phyloP scores from a whole-genome alignment of 345 rosid genomes.

The Crucihimalaya himalaica region DNA sequence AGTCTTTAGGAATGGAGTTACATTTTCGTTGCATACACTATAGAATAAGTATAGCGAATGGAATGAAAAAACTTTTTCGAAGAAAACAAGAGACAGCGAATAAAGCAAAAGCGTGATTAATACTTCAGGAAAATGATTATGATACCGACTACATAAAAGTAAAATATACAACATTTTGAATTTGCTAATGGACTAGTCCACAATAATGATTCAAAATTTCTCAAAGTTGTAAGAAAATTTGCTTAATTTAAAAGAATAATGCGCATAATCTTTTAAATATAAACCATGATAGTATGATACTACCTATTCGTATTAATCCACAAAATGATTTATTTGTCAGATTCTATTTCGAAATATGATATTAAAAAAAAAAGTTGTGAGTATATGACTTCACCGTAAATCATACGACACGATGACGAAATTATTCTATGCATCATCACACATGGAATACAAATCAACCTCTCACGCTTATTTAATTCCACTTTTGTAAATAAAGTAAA shows the following conservation, averaged over 20 bases:
- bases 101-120: conserved; percentile 22
- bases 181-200: background rate
- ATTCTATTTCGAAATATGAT: background rate
- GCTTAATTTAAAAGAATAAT: background rate
- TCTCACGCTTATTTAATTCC: background rate
- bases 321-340: background rate
- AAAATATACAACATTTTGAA: background rate
- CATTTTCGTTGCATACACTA: background rate
- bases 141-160: background rate
- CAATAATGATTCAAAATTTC: background rate
- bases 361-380: background rate
- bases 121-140: conserved; percentile 2
- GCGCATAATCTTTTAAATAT: background rate
- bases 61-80: background rate
- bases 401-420: conserved; percentile 37
- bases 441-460: conserved; percentile 19
- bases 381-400: conserved; percentile 32
- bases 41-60: background rate
- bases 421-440: conserved; percentile 20
- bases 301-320: too few relatives aligned
- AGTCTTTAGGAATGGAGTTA: background rate
- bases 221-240: background rate
- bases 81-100: conserved; percentile 13
- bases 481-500: background rate
- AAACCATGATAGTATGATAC: background rate